Evolutionary conservation across 352 stramenopile genomes (phyloP), one percentile per base, ranked within the genome.

Genomic region (Phytophthora sp.): DNA sequence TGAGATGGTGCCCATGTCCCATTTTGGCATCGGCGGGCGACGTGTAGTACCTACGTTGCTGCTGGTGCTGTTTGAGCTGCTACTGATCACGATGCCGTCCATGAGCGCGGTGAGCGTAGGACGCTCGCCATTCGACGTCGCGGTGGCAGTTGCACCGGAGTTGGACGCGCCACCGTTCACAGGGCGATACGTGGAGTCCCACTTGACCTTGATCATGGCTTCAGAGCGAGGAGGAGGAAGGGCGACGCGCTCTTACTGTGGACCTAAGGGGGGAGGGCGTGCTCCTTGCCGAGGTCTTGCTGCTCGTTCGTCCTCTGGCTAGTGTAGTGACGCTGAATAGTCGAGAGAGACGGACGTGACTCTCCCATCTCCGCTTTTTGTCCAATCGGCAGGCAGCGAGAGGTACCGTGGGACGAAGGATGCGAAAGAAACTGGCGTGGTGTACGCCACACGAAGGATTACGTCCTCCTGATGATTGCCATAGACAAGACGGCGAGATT

Each of bases 1-100:
- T 2, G 78, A 83, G 62, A 93, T 93, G 24, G 84, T 90, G n/a
- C 83, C 84, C 84, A 93, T 93, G 56, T 90, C 82, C 77, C 77
- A 82, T 52, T 66, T 69, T 3, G 53, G 58, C 35, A 76, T 61
- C 8, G 72, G 75, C 0, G 69, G 54, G 9, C 72, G 68, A 8
- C 71, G 66, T 1, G 52, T 30, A 8, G n/a, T 42, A 23, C 35
- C 44, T 24, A 45, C 44, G 27, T 65, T 65, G 54, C 54, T 69
- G 30, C 50, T 71, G 27, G 27, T 57, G 23, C 49, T 59, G 45
- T 33, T 61, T 12, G 49, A 59, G 12, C 31, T 59, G 30, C 56
- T 71, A 16, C 8, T 77, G 45, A 71, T 69, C 20, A 71, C 70
- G 44, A 82, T 73, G 27, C 73, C 71, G 53, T 84, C 76, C 62